These are phyloP conservation scores for Debaryomyces sp. DNA, from an alignment of 1,139 yeast species.

Conservation along the genomic window DNA sequence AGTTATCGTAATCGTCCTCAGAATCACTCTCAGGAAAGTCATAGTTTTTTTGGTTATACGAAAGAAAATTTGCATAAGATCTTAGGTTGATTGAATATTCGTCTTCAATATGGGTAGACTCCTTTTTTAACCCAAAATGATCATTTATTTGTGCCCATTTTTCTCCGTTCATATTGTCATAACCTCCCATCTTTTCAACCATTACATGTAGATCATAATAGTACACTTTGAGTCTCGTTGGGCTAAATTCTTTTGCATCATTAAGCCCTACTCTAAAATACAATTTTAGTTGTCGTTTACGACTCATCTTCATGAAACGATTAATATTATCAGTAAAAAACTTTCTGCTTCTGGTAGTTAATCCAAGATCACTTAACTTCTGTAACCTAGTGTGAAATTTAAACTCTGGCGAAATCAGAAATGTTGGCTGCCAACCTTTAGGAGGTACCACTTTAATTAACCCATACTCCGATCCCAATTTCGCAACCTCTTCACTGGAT, in stretches of 20 bases:
- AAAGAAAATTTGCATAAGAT: conserved; percentile 49
- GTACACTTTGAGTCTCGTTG: conserved; percentile 40
- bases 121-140: conserved; percentile 24
- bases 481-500: conserved; percentile 49
- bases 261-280: conserved; percentile 23
- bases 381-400: conserved; percentile 69
- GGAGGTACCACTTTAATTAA: conserved; percentile 72
- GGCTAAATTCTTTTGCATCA: conserved; percentile 29
- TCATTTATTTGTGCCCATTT: conserved; percentile 39
- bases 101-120: conserved; percentile 23
- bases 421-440: conserved; percentile 51
- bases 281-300: conserved; percentile 29
- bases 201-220: conserved; percentile 59
- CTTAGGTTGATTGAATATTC: conserved; percentile 40
- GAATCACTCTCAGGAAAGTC: conserved; percentile 30
- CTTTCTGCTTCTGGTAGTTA: conserved; percentile 61
- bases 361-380: conserved; percentile 61
- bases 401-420: conserved; percentile 56
- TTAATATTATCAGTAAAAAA: conserved; percentile 63
- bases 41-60: conserved; percentile 18
- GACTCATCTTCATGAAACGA: conserved; percentile 54
- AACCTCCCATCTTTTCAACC: conserved; percentile 35
- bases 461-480: conserved; percentile 63
- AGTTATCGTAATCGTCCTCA: conserved; percentile 43
- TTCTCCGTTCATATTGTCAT: conserved; percentile 20